These are phyloP conservation scores for Tilletia horrida DNA, from an alignment of 1,284 basidiomycete species.

Conservation along the genomic window DNA sequence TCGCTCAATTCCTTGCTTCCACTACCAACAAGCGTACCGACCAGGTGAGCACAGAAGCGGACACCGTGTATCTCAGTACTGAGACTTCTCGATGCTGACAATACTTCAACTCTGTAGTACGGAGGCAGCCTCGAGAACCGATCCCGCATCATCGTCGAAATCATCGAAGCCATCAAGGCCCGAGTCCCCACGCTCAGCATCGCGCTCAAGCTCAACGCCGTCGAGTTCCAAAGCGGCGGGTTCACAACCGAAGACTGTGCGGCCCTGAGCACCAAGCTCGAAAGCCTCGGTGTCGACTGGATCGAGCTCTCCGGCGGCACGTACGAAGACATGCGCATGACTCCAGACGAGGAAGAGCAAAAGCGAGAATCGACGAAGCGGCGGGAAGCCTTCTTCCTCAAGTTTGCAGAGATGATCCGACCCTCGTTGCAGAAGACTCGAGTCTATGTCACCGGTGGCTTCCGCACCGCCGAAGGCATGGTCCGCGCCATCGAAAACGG, in stretches of 20 bases:
- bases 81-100: too few species aligned
- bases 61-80: too few species aligned
- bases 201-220: slow-evolving; percentile 59
- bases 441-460: slow-evolving; percentile 59
- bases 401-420: slow-evolving; percentile 29
- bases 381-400: slow-evolving; percentile 57
- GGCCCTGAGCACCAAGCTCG: slow-evolving; percentile 23
- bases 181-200: slow-evolving; percentile 60
- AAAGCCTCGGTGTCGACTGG: slow-evolving; percentile 26
- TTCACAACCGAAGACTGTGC: slow-evolving; percentile 24
- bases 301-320: slow-evolving; percentile 30
- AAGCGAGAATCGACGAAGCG: slow-evolving; percentile 54
- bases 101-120: slow-evolving; percentile 28
- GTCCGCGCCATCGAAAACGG: slow-evolving; percentile 50
- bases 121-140: slow-evolving; percentile 57
- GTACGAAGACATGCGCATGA: slow-evolving; percentile 20
- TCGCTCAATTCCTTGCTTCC: slow-evolving; percentile 49
- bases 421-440: slow-evolving; percentile 47
- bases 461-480: slow-evolving; percentile 58
- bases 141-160: slow-evolving; percentile 55
- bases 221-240: slow-evolving; percentile 42
- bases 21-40: slow-evolving; percentile 57
- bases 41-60: too few species aligned
- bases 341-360: slow-evolving; percentile 22
- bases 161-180: slow-evolving; percentile 55